Conservation (phyloP, 1,284 basidiomycete genomes). For the Cryptococcus sp. region DNA sequence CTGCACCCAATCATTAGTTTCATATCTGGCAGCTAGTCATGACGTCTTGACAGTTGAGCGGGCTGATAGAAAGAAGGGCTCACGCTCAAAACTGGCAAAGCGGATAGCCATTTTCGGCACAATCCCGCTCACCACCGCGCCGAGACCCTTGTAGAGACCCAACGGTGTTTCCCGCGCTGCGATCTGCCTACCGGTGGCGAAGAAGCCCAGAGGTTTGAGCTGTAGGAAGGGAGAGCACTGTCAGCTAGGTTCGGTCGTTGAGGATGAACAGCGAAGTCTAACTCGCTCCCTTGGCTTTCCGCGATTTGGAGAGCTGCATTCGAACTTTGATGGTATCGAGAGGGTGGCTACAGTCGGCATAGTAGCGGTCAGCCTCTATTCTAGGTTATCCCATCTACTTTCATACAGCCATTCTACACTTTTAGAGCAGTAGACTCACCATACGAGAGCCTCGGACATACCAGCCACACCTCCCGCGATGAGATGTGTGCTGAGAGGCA, state of each 20-base stretch:
- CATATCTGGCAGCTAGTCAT: too few species aligned
- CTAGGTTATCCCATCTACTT: not conserved
- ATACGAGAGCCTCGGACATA: slow-evolving; percentile 75
- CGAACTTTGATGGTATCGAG: slow-evolving; percentile 98
- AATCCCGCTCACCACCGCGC: slow-evolving; percentile 95
- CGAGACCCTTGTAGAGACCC: slow-evolving; percentile 96
- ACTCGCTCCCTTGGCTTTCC: slow-evolving; percentile 71
- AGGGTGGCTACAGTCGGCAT: slow-evolving; percentile 48
- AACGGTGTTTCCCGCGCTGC: slow-evolving; percentile 87
- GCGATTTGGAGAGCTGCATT: slow-evolving; percentile 89
- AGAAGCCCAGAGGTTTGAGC: slow-evolving; percentile 89
- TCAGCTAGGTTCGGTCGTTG: not conserved
- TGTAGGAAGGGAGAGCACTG: slow-evolving; percentile 42
- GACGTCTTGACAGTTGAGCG: too few species aligned
- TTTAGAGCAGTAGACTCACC: slow-evolving; percentile 44
- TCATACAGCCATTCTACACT: not conserved
- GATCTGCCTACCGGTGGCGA: slow-evolving; percentile 88
- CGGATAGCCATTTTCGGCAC: slow-evolving; percentile 99
- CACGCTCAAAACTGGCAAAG: slow-evolving; percentile 90
- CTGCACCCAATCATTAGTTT: slow-evolving; percentile 18
- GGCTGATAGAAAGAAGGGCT: too few species aligned
- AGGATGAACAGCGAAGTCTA: not conserved
- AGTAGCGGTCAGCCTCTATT: not conserved
- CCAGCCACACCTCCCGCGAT: slow-evolving; percentile 89
- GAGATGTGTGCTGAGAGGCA: slow-evolving; percentile 78